A percentile compares a stretch with the other conserved stretches of the same genome.
phyloP scores from a whole-genome alignment of 1,284 basidiomycete genomes.

The Xanthoconium separans region DNA sequence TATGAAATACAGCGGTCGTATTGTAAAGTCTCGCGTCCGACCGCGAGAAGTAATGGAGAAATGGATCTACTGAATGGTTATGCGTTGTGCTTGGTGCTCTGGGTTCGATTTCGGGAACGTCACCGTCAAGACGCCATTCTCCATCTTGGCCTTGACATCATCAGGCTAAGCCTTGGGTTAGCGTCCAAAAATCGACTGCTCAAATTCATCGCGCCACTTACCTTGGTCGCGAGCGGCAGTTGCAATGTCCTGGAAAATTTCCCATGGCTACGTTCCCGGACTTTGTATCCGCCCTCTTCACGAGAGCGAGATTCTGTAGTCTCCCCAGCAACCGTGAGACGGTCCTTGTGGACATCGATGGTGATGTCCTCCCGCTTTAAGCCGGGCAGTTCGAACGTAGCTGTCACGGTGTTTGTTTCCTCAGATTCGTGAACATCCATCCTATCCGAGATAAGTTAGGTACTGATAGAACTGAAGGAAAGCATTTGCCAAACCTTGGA shows the following conservation, averaged over 20 bases:
- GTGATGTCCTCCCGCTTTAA: conserved; percentile 39
- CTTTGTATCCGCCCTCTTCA: conserved; percentile 30
- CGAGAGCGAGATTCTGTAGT: conserved; percentile 22
- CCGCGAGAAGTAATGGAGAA: not conserved
- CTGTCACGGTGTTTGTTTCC: not conserved
- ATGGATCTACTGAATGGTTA: conserved; percentile 1
- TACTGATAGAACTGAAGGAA: not conserved
- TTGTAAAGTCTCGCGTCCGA: not conserved
- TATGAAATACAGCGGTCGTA: not conserved
- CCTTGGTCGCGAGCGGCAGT: conserved; percentile 36
- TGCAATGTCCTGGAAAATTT: conserved; percentile 24
- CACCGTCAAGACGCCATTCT: not conserved
- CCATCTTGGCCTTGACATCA: conserved; percentile 3
- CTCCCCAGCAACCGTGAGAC: conserved; percentile 39
- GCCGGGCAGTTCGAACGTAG: conserved; percentile 39
- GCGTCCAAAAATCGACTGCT: not conserved
- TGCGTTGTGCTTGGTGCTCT: conserved; percentile 1
- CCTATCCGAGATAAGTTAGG: not conserved
- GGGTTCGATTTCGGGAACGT: conserved; percentile 20
- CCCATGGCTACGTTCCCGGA: conserved; percentile 38
- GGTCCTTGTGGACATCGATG: conserved; percentile 38
- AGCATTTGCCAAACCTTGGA: not conserved
- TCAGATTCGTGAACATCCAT: not conserved
- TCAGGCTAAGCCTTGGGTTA: conserved; percentile 4
- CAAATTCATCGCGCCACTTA: conserved; percentile 7